These are phyloP conservation scores for Leonotis leonurus DNA, from an alignment of 257 asterid genomes.

Conservation along the genomic window DNA sequence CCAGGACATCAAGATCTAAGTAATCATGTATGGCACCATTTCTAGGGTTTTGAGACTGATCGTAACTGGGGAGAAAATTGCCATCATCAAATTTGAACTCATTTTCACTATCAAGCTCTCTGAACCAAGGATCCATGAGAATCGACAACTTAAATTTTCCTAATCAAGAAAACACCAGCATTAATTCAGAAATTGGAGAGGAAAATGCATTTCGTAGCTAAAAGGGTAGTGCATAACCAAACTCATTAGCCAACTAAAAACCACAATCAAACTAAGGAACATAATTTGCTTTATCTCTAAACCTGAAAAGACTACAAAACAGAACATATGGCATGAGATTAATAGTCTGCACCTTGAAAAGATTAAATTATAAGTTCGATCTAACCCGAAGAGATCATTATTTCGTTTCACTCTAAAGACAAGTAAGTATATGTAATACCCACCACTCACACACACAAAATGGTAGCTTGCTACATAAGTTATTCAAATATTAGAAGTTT, in stretches of 20 bases:
- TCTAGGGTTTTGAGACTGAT: conserved; percentile 32
- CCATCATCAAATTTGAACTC: conserved; percentile 36
- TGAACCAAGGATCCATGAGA: conserved; percentile 52
- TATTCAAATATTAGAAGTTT: too few relatives aligned
- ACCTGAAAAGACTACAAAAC: too few relatives aligned
- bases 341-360: too few relatives aligned
- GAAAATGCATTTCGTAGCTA: too few relatives aligned
- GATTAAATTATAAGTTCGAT: too few relatives aligned
- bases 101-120: conserved; percentile 22
- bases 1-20: conserved; percentile 35
- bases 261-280: not conserved
- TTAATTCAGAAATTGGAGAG: conserved; percentile 6
- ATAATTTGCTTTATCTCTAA: too few relatives aligned
- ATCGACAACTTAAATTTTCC: conserved; percentile 16
- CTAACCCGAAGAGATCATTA: too few relatives aligned
- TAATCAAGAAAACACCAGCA: conserved; percentile 8
- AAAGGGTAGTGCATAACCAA: not conserved
- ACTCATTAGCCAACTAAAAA: not conserved
- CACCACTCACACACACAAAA: too few relatives aligned
- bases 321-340: too few relatives aligned
- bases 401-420: too few relatives aligned
- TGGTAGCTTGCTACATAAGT: too few relatives aligned
- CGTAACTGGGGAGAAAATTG: conserved; percentile 28
- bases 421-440: too few relatives aligned
- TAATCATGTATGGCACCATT: conserved; percentile 32